Evolutionary conservation across 768 basidiomycete species (phyloP).

Genomic region (Paxillus involutus): DNA sequence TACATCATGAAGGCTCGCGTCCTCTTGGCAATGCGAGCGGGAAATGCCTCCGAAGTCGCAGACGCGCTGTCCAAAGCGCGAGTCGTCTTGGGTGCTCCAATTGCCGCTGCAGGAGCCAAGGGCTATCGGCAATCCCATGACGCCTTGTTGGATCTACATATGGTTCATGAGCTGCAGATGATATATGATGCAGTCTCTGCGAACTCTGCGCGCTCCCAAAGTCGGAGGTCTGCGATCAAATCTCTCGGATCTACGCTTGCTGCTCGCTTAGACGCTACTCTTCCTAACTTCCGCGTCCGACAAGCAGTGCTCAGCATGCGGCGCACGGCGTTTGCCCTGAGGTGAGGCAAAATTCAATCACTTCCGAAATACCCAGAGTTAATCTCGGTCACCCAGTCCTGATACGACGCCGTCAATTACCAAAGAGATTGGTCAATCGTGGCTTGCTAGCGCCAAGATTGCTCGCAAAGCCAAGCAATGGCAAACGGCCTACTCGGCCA

Average conservation of each 20-base stretch:
- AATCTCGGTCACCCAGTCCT: slow-evolving; percentile 11
- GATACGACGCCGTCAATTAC: slow-evolving; percentile 38
- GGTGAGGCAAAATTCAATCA: slow-evolving; percentile 42
- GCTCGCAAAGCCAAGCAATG: slow-evolving; percentile 93
- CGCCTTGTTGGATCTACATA: slow-evolving; percentile 79
- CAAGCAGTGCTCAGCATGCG: slow-evolving; percentile 91
- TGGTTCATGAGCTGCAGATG: slow-evolving; percentile 81
- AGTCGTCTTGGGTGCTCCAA: slow-evolving; percentile 70
- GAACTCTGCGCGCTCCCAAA: slow-evolving; percentile 40
- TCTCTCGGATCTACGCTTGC: slow-evolving; percentile 42
- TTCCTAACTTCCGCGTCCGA: slow-evolving; percentile 85
- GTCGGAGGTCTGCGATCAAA: slow-evolving; percentile 41
- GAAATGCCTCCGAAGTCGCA: slow-evolving; percentile 44
- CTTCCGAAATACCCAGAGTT: neutral
- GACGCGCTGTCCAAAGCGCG: slow-evolving; percentile 65
- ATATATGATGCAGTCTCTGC: slow-evolving; percentile 47
- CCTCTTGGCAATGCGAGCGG: slow-evolving; percentile 73
- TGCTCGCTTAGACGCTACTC: slow-evolving; percentile 68
- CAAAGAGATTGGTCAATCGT: slow-evolving; percentile 75
- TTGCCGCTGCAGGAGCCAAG: slow-evolving; percentile 75
- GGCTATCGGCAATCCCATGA: slow-evolving; percentile 90
- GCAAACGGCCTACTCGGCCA: slow-evolving; percentile 96
- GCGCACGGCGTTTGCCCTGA: slow-evolving; percentile 75
- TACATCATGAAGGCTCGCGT: slow-evolving; percentile 76
- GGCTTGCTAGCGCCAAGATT: slow-evolving; percentile 93